Evolutionary conservation across 805 yeast species (phyloP), one percentile per base, ranked within the genome.

Genomic region (Saccharomycopsis fodiens): DNA sequence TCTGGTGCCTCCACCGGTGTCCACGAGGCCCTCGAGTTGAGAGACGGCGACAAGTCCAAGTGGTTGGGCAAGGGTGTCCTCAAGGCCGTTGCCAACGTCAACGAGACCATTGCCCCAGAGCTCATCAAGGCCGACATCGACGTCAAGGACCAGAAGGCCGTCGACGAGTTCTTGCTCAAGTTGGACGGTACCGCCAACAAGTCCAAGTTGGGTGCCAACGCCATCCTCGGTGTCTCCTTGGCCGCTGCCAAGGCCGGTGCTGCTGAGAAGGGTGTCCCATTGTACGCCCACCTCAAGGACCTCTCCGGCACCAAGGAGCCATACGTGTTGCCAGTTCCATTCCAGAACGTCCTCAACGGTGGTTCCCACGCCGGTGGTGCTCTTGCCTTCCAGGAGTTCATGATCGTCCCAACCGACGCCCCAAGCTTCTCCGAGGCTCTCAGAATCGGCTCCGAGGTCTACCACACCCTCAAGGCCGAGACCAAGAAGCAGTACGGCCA

Each of bases 281-380:
- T 93, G 66, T 93, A 89, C 83, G 72, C 78, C 65, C 96, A 91
- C 76, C 72, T 93, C 67, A 78, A 94, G 57, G 85, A 81, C 60
- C 66, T 93, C 55, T 65, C 96, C 56, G 80, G 78, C 51, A 60
- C 78, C 55, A 65, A 59, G 55, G 69, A 73, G 62, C 91, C 95
- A 69, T 93, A 69, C 69, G 97, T 93, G 51, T 75, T 91, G 67
- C 98, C 98, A 69, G 97, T 93, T 70, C 98, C 98, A 58, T 84
- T 93, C 95, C 93, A 86, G 76, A 91, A 91, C 76, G 98, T 91
- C 57, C 78, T 91, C 70, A 91, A 91, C 82, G 98, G 98, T 78
- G 98, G 98, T 72, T 84, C 95, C 64, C 98, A 91, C 75, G 98
- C 98, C 64, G 98, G 98, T 76, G 98, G 98, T 76, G 82, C 91